phyloP scores from a whole-genome alignment of 176 grass and related monocot species.

The Bolboschoenus planiculmis region DNA sequence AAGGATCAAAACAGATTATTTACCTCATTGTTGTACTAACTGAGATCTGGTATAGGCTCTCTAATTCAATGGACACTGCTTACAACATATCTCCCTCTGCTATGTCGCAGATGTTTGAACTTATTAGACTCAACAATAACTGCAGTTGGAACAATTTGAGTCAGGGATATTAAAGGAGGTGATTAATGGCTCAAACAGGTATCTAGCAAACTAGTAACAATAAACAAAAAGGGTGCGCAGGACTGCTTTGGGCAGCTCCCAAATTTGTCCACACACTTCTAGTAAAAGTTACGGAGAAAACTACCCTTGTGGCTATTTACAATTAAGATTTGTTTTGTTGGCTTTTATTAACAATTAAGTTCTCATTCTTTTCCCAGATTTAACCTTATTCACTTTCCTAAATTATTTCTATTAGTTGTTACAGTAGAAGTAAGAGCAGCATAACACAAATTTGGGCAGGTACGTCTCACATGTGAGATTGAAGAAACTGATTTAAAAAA shows the following conservation, averaged over 20 bases:
- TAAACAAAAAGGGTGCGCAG: not conserved
- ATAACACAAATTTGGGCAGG: too few species aligned
- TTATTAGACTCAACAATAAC: not conserved
- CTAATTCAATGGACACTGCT: not conserved
- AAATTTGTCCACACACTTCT: too few species aligned
- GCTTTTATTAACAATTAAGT: too few species aligned
- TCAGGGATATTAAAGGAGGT: not conserved
- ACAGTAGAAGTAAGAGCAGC: too few species aligned
- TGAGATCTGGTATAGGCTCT: not conserved
- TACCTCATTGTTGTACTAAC: not conserved
- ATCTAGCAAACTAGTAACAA: not conserved
- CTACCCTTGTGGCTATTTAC: too few species aligned
- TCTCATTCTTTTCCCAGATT: too few species aligned
- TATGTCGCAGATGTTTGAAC: not conserved
- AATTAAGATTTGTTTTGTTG: too few species aligned
- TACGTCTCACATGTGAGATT: too few species aligned
- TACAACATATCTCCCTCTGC: not conserved
- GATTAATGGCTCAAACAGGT: not conserved
- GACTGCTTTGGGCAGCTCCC: not conserved
- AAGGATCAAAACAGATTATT: not conserved
- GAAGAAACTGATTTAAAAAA: too few species aligned
- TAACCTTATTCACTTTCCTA: too few species aligned
- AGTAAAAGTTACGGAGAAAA: too few species aligned
- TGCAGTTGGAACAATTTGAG: not conserved
- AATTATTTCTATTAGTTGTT: too few species aligned